Base-by-base conservation (phyloP, 306 rosid genomes). In the Biancaea sappan region DNA sequence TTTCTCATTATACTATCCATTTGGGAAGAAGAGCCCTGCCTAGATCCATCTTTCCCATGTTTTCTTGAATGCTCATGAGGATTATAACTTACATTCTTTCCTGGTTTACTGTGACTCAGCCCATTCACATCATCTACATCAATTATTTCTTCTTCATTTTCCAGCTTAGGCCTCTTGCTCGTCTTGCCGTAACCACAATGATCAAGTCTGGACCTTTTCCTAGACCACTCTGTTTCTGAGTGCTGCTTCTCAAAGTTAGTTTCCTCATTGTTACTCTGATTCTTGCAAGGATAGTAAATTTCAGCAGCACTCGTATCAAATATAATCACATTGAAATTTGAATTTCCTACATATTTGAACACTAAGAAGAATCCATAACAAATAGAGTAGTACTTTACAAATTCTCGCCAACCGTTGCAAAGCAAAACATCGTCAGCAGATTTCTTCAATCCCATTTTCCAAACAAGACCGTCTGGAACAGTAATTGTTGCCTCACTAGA, bases 261-360 rank as follows among this genome's bases (percentile, higher is more conserved):
- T 9, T 37, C 29, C 4, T 10, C 48, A 37, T 63, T 18, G 15
- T 9, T 37, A 5, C 29, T 9, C 24, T 19, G 31, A 21, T 0
- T 15, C 10, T 70, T 70, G 64, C 12, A 47, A 8, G 84, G 84
- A 70, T 80, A 80, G 43, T 22, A 32, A 62, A 80, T 75, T 68
- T 80, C 84, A 18, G 72, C 52, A 25, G 63, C 69, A 69, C 69
- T 74, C n/a, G 6, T 14, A 54, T 80, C 84, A 61, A 69, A 75
- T 54, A 80, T 80, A 14, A 75, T 44, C 32, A 75, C 84, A 43
- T 3, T 13, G 43, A 80, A 80, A 2, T 69, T 28, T 22, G 84
- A 80, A 43, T 62, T 54, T 13, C 80, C 80, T 25, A 22, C 34
- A 18, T 69, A 80, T 43, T 29, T 58, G 47, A 80, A 80, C 26